Percentiles rank a stretch among this genome's conserved stretches.
Conservation (phyloP, 371 early-diverging fungal species). For the Massospora cicadina region DNA sequence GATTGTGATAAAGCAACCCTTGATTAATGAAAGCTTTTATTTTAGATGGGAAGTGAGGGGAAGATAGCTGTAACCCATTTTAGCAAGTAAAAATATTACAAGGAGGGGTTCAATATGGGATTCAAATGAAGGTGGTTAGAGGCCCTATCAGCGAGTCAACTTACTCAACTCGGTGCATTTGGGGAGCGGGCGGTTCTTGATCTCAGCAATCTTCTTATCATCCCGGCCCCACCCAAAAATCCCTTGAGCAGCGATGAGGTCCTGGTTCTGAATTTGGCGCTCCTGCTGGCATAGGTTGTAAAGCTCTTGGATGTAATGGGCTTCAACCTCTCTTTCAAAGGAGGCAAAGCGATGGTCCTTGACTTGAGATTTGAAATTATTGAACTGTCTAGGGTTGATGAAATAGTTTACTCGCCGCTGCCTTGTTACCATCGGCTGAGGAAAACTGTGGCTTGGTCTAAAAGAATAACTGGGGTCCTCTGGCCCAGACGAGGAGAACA, state of each 20-base stretch:
- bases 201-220: background rate
- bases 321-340: constrained; percentile 6
- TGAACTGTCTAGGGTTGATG: background rate
- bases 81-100: background rate
- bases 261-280: background rate
- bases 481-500: constrained; percentile 18
- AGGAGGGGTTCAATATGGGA: background rate
- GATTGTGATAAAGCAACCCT: too few species aligned
- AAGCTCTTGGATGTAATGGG: background rate
- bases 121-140: too few species aligned
- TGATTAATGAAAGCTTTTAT: background rate
- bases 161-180: background rate
- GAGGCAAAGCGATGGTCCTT: background rate
- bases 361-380: background rate
- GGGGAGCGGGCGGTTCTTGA: background rate
- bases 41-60: background rate
- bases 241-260: background rate
- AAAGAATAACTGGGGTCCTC: constrained; percentile 4
- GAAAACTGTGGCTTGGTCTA: background rate
- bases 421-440: background rate
- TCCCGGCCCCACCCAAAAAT: constrained; percentile 1
- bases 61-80: background rate
- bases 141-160: background rate
- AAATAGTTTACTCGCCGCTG: background rate
- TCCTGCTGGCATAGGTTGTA: background rate